Base-by-base conservation (phyloP, 441 rosid genomes). In the Gossypium aridum region DNA sequence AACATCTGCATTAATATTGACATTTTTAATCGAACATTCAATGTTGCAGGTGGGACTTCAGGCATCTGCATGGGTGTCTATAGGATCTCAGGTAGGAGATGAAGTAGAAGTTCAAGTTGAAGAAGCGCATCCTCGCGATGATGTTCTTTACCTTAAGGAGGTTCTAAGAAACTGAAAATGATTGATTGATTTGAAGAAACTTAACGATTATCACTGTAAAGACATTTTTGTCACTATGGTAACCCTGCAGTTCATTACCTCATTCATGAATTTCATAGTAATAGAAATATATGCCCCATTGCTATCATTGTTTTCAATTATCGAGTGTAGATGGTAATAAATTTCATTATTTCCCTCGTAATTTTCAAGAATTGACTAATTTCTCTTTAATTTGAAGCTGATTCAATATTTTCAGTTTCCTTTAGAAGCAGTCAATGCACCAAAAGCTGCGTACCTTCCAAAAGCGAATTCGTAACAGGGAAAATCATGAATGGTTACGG, bases 51-150 rank as follows among this genome's bases (percentile, higher is more conserved):
- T 95, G 25, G 99, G 98, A 64, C 75, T 86, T 81, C 98, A 93
- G 83, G 90, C 89, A 68, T 79, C 94, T 22, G 93, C 89, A 12
- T 89, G 90, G 96, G 96, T 93, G 72, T 90, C 98, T 64, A 75
- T 80, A 39, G 98, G 97, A 73, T 75, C 64, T 76, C 87, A 84
- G 77, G 80, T 93, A 20, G 99, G 99, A 72, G 97, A 93, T 86
- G 97, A 95, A 80, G 75, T 92, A 23, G 76, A 86, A 62, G 95
- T 95, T 79, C 72, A 75, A 81, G 97, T 95, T 59, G 95, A 88
- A 86, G 95, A 89, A 82, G 94, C 98, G 67, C 89, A 87, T 85
- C 93, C 99, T 0, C 95, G 95, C 1, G 89, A 90, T 37, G 98
- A 93, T 69, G 61, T 84, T 76, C 83, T 95, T 76, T 80, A 78